Base-by-base conservation (phyloP, 768 basidiomycete species). In the Gloeostereum incarnatum region DNA sequence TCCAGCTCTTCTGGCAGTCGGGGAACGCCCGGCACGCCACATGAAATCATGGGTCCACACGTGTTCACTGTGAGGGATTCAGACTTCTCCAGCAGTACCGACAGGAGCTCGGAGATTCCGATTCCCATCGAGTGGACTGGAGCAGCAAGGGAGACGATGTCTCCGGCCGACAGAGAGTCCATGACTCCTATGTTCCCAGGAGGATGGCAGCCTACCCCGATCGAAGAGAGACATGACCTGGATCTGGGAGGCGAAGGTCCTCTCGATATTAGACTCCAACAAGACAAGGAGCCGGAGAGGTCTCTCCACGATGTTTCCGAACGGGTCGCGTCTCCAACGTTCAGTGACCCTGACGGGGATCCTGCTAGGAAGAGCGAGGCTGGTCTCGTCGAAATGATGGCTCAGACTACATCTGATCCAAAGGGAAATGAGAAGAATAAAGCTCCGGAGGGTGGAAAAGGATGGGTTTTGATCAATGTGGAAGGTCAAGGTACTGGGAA, bases 31-130 rank as follows among this genome's bases (percentile, higher is more conserved):
- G 10, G 10, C 31, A 4, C 37, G 19, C 31, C 36, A 25, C 36
- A 16, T 4, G 36, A 31, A 4, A 27, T 43, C 13, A 21, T 84
- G 7, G 66, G 72, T 25, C 61, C 75, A 13, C 69, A 66, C 16
- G 69, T 70, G 20, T 84, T 82, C 56, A n/a, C n/a, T n/a, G n/a
- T n/a, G n/a, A 68, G 82, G 33, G 80, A 83, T 49, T 83, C 83
- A 20, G 69, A 66, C 4, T 68, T 80, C 47, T 79, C 80, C 13
- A 57, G 57, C 27, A 63, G 54, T 35, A 71, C 61, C 35, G 70
- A 61, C 25, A 56, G 57, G 37, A 68, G 61, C 37, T 57, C 56
- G 11, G 71, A 81, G 22, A 61, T 74, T 29, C 74, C 78, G 22
- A 61, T 74, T 29, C 74, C 78, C 3, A 73, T 79, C 36, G 70